Evolutionary conservation across 2,329 filamentous ascomycete species (phyloP), one percentile per base, ranked within the genome.

Genomic region (Ceratocystis huliohia): DNA sequence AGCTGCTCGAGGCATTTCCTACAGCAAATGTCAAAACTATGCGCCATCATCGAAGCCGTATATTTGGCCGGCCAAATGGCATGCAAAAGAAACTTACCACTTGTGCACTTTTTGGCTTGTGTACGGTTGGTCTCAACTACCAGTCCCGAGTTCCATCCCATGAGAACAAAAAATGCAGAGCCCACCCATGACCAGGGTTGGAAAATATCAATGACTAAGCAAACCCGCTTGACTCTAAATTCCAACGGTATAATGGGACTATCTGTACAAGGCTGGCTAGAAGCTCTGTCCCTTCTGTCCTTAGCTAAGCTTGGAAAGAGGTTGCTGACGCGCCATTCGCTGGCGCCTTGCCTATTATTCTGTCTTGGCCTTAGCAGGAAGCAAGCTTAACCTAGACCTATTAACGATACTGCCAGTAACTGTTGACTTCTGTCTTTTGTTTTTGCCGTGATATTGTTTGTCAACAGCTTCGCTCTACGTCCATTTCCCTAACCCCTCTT

Each of bases 1-100:
- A 64, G 65, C 63, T 65, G 65, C 65, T 59, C 63, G 66, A 44
- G 66, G 57, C 66, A 68, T 68, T 63, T 56, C 61, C 57, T 66
- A 30, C 17, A 48, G 2, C 3, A 15, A 13, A 10, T 56, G 50
- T 56, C n/a, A 48, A 10, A n/a, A 48, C 20, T 7, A 48, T 8
- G 46, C 20, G 46, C 46, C 15, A 48, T 48, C 20, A 15, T 20
- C 8, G n/a, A 48, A 8, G 17, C 8, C 20, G 3, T 48, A 22
- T 22, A 48, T 48, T 41, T 41, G 37, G 13, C 37, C 37, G 3
- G 37, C 3, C 37, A 41, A 41, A 20, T 22, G 48, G 2, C 22
- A 25, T 53, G 7, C 37, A 41, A 41, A 22, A 22, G n/a, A 53
- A 53, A 53, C 48, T 56, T 20, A 56, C n/a, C 50, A 56, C 13